phyloP scores from a whole-genome alignment of 805 yeast genomes.

The Teunomyces pallodes region DNA sequence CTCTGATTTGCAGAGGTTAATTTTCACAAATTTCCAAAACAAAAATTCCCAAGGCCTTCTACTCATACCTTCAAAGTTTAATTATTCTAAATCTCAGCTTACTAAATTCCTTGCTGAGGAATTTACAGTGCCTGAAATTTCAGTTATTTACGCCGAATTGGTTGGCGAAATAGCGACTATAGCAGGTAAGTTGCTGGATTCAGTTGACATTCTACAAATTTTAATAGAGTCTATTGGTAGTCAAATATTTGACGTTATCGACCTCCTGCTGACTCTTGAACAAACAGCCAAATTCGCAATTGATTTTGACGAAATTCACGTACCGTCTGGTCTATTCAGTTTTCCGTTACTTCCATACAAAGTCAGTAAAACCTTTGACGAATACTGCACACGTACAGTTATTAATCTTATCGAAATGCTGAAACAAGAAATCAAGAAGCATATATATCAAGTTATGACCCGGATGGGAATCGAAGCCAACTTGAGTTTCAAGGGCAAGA shows the following conservation, averaged over 20 bases:
- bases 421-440: constrained; percentile 9
- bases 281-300: background rate
- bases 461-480: constrained; percentile 16
- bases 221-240: background rate
- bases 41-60: background rate
- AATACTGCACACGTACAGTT: background rate
- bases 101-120: background rate
- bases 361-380: background rate
- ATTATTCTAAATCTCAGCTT: background rate
- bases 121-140: background rate
- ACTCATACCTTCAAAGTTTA: background rate
- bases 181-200: background rate
- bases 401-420: background rate
- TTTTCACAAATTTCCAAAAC: background rate
- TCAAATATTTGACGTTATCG: background rate
- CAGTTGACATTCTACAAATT: background rate
- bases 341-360: background rate
- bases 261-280: background rate
- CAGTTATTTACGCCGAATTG: background rate
- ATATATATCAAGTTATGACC: constrained; percentile 16
- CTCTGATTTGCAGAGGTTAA: background rate
- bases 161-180: background rate
- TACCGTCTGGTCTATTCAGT: background rate
- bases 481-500: constrained; percentile 17
- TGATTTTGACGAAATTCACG: background rate